phyloP scores from a whole-genome alignment of 2,329 filamentous ascomycete genomes.

The Fusarium luffae region DNA sequence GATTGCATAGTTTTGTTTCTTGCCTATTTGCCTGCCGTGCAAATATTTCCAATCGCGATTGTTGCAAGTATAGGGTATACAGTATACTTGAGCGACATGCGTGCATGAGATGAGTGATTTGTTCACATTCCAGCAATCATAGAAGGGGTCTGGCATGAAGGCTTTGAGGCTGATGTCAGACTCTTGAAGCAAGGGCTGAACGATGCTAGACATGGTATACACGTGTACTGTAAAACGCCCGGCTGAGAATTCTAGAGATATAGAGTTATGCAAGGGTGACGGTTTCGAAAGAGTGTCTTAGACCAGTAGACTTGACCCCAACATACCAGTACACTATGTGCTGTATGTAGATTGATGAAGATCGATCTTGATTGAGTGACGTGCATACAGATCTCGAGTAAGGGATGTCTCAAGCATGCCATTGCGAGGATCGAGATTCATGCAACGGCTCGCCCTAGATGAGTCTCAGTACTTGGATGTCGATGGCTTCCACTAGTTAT shows the following conservation, averaged over 20 bases:
- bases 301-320: slow-evolving; percentile 6
- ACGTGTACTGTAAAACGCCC: slow-evolving; percentile 8
- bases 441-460: background rate
- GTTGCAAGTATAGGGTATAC: slow-evolving; percentile 13
- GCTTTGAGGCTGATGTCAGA: slow-evolving; percentile 14
- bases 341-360: background rate
- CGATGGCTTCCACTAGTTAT: background rate
- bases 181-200: slow-evolving; percentile 9
- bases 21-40: background rate
- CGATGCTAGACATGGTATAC: slow-evolving; percentile 20
- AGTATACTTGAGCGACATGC: slow-evolving; percentile 7
- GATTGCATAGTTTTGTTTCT: background rate
- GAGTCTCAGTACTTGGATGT: background rate
- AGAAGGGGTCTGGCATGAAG: slow-evolving; percentile 20
- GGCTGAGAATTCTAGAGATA: background rate
- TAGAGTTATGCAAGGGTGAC: slow-evolving; percentile 22
- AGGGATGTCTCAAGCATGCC: slow-evolving; percentile 22
- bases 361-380: slow-evolving; percentile 1
- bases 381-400: background rate
- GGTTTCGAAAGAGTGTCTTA: background rate
- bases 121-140: slow-evolving; percentile 25
- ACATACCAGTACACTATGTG: background rate
- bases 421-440: slow-evolving; percentile 26
- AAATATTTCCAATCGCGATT: background rate
- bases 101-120: background rate